phyloP scores from a whole-genome alignment of 371 early-diverging fungal genomes.

The Fennellomyces sp. region DNA sequence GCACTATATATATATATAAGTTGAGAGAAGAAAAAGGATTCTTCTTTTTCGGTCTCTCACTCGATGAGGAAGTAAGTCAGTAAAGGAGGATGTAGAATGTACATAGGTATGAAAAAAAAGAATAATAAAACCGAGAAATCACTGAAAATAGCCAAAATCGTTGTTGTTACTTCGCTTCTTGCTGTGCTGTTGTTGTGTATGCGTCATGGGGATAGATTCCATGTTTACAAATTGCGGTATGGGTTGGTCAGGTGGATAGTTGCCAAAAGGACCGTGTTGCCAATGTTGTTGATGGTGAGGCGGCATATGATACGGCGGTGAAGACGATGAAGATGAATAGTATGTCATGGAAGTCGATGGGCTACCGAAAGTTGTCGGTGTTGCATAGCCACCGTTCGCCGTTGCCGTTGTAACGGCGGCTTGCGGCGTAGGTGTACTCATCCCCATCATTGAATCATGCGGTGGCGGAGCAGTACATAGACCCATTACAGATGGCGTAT shows the following conservation, averaged over 20 bases:
- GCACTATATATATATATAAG: too few species aligned
- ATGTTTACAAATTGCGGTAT: neutral
- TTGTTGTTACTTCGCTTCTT: neutral
- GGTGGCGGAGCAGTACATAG: neutral
- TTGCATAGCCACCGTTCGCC: neutral
- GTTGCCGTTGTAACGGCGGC: neutral
- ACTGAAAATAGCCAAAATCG: neutral
- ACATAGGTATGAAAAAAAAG: neutral
- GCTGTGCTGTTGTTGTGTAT: neutral
- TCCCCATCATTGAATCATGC: neutral
- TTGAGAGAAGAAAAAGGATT: too few species aligned
- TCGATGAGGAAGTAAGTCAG: too few species aligned
- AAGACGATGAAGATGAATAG: constrained; percentile 4
- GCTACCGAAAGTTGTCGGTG: neutral
- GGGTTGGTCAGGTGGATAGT: neutral
- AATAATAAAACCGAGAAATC: neutral
- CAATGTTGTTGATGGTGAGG: neutral
- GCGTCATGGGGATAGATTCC: neutral
- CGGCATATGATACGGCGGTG: constrained; percentile 3
- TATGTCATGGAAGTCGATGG: neutral
- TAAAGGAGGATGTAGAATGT: too few species aligned
- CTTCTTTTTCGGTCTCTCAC: too few species aligned
- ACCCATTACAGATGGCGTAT: neutral
- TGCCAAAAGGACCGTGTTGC: neutral
- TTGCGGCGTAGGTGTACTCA: neutral